Evolutionary conservation across 768 basidiomycete genomes (phyloP).

Genomic region (Trametes sanguinea): DNA sequence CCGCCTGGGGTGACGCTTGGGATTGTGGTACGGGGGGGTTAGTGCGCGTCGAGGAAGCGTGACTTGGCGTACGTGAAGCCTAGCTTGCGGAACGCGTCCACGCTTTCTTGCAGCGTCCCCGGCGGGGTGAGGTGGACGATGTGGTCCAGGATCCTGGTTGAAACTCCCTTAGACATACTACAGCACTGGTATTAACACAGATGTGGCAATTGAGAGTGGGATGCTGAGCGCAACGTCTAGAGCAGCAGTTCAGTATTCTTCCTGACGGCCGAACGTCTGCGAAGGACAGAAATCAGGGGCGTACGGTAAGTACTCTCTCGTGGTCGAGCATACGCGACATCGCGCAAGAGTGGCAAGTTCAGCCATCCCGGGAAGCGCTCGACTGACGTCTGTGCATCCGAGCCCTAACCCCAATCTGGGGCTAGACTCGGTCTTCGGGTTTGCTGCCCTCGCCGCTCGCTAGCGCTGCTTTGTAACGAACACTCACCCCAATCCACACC

Average conservation of each 20-base stretch:
- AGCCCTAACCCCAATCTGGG: conserved; percentile 9
- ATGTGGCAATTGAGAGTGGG: not conserved
- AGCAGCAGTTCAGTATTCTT: too few relatives aligned
- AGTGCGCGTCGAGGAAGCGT: not conserved
- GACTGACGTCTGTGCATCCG: too few relatives aligned
- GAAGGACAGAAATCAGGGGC: too few relatives aligned
- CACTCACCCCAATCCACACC: not conserved
- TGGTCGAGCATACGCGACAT: too few relatives aligned
- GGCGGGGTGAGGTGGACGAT: conserved; percentile 74
- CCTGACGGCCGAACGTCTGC: too few relatives aligned
- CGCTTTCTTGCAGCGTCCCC: conserved; percentile 50
- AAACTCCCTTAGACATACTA: conserved; percentile 17
- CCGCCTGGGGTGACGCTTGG: conserved; percentile 69
- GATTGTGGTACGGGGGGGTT: too few relatives aligned
- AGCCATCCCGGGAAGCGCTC: too few relatives aligned
- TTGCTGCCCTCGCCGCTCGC: not conserved
- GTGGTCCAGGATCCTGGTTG: conserved; percentile 59
- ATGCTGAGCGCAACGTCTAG: too few relatives aligned
- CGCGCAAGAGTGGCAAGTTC: too few relatives aligned
- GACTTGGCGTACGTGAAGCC: conserved; percentile 54
- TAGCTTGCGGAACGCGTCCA: conserved; percentile 54
- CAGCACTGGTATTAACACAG: not conserved
- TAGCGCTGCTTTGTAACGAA: not conserved
- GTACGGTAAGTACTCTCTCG: too few relatives aligned
- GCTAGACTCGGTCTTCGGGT: not conserved